Conservation (phyloP, 352 stramenopile genomes). For the Globisporangium mamillatum region DNA sequence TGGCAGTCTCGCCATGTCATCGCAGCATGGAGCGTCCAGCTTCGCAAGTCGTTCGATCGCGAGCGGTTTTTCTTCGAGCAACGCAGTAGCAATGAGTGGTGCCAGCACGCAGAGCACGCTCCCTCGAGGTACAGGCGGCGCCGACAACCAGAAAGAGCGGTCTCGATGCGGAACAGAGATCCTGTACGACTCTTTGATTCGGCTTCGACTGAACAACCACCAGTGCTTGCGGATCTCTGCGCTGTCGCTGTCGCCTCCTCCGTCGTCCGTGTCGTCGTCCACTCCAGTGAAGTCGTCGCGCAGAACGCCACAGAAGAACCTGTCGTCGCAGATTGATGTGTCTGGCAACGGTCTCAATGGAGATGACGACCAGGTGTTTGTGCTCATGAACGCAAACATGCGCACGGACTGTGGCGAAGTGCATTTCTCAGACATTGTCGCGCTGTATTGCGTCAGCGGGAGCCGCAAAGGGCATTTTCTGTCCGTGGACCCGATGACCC, state of each 20-base stretch:
- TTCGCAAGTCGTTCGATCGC: constrained; percentile 22
- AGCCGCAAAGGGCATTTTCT: constrained; percentile 72
- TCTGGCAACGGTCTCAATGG: constrained; percentile 60
- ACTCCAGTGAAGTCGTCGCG: constrained; percentile 19
- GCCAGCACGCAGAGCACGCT: constrained; percentile 12
- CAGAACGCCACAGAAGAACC: constrained; percentile 21
- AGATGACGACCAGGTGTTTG: constrained; percentile 80
- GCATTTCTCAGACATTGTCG: constrained; percentile 73
- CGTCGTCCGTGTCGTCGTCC: constrained; percentile 25
- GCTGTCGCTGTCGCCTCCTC: constrained; percentile 8
- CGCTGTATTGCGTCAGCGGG: constrained; percentile 69
- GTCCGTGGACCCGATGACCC: constrained; percentile 56
- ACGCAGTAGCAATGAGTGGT: constrained; percentile 2
- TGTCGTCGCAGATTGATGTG: constrained; percentile 42
- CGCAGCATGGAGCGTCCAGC: constrained; percentile 16
- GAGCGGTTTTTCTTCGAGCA: constrained; percentile 12
- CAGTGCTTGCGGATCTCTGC: constrained; percentile 59
- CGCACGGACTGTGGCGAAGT: constrained; percentile 65
- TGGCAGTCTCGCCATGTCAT: constrained; percentile 13
- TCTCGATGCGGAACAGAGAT: constrained; percentile 71
- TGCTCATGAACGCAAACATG: constrained; percentile 70
- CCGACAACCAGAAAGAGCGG: constrained; percentile 47
- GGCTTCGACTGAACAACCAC: constrained; percentile 68
- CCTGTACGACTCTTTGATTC: constrained; percentile 64
- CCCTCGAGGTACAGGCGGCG: constrained; percentile 1